Evolutionary conservation across 1,139 yeast genomes (phyloP).

Genomic region (Sugiyamaella japonica): DNA sequence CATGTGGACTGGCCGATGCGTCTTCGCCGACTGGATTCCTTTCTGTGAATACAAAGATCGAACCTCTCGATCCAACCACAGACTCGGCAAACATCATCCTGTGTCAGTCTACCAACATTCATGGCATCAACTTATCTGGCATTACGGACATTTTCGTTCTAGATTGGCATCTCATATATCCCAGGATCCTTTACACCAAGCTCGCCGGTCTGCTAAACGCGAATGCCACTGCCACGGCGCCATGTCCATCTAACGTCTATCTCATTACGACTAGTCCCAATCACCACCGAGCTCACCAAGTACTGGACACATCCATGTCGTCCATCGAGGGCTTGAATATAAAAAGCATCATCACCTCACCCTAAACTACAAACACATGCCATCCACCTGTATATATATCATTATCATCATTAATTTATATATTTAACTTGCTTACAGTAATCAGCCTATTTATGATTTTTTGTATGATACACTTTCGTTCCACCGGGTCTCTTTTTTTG

Average conservation of each 20-base stretch:
- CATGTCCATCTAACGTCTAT: neutral
- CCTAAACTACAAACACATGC: too few relatives aligned
- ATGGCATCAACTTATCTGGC: slow-evolving; percentile 71
- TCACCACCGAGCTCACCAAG: neutral
- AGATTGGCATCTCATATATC: slow-evolving; percentile 17
- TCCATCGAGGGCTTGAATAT: slow-evolving; percentile 1
- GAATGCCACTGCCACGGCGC: neutral
- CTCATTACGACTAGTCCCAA: neutral
- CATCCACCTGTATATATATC: slow-evolving; percentile 8
- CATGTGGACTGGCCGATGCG: slow-evolving; percentile 10
- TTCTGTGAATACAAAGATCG: neutral
- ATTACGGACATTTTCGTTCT: slow-evolving; percentile 10
- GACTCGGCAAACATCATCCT: slow-evolving; percentile 5
- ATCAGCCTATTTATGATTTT: neutral
- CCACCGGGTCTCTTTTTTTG: too few relatives aligned
- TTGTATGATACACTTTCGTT: neutral
- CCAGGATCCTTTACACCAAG: slow-evolving; percentile 15
- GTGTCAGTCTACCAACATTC: slow-evolving; percentile 67
- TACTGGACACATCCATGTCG: neutral
- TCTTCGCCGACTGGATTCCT: slow-evolving; percentile 15
- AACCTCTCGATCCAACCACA: slow-evolving; percentile 9
- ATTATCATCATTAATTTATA: slow-evolving; percentile 3
- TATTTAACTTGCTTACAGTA: neutral
- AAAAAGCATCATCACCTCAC: neutral
- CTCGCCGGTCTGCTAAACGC: slow-evolving; percentile 5